Evolutionary conservation across 768 basidiomycete genomes (phyloP).

Genomic region (Naematelia aurantialba): DNA sequence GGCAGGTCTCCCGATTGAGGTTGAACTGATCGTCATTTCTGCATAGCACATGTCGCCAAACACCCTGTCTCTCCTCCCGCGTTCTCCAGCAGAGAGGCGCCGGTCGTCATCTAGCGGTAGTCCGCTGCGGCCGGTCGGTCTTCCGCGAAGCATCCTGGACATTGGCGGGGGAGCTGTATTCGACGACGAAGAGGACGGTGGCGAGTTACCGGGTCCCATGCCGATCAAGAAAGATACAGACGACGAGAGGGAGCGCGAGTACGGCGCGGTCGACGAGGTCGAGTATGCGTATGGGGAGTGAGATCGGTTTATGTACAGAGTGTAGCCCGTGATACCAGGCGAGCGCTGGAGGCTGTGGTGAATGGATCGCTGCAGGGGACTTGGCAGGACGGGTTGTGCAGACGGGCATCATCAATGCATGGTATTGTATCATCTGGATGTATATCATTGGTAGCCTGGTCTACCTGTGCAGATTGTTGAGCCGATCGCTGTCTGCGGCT

Average conservation of each 20-base stretch:
- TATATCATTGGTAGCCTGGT: neutral
- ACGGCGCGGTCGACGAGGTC: conserved; percentile 50
- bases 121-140: conserved; percentile 75
- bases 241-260: conserved; percentile 40
- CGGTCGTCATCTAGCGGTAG: conserved; percentile 62
- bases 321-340: neutral
- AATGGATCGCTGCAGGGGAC: too few relatives aligned
- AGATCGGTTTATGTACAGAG: neutral
- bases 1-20: conserved; percentile 11
- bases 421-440: neutral
- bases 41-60: conserved; percentile 89
- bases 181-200: conserved; percentile 63
- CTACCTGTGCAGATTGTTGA: neutral
- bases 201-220: conserved; percentile 65
- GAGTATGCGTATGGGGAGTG: conserved; percentile 49
- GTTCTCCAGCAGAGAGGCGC: conserved; percentile 73
- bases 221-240: conserved; percentile 53
- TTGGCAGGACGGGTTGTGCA: too few relatives aligned
- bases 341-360: too few relatives aligned
- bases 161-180: conserved; percentile 62
- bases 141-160: conserved; percentile 58
- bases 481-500: too few relatives aligned
- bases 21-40: too few relatives aligned
- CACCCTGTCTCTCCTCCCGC: conserved; percentile 87
- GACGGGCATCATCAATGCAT: too few relatives aligned